Base-by-base conservation (phyloP, 352 stramenopile species). In the Phytopythium chamaehyphon region DNA sequence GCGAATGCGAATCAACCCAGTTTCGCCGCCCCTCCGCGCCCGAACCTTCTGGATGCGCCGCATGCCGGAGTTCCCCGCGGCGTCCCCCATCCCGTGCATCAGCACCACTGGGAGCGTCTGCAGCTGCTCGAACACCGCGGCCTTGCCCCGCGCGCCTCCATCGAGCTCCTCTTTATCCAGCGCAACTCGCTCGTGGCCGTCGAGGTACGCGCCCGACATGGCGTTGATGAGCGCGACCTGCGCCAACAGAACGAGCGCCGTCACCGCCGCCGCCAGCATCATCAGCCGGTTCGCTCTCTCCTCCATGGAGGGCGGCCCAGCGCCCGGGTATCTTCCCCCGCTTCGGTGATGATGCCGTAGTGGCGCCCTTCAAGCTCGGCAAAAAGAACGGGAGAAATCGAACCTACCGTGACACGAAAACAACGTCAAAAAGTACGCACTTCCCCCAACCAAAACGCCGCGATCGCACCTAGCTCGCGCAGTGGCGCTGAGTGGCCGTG, bases 31-130 rank as follows among this genome's bases (percentile, higher is more conserved):
- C n/a, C n/a, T n/a, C n/a, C n/a, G n/a, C n/a, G n/a, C 19, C 42
- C 6, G 14, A 64, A 91, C 83, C 55, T 88, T 80, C 38, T 84
- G 76, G 40, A 98, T 92, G 7, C 60, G 57, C 47, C 69, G 51
- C 88, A 98, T 98, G 18, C 92, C 93, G 15, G 67, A 51, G 58
- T 98, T 97, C 7, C 83, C 85, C 37, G 88, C 96, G 12, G 83
- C 88, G 51, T 98, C 93, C n/a, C 90, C 93, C 90, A 98, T 98
- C 12, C 93, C 93, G 57, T 98, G 92, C 64, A 96, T 96, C 23
- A 96, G 43, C 15, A 96, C 80, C 2, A 95, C 71, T 2, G 88
- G 88, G 37, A 78, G 51, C n/a, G 52, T 44, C 16, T 57, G 55
- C 5, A 54, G 45, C 43, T 71, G 48, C 16, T 70, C 46, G 37